Evolutionary conservation across 2,329 filamentous ascomycete genomes (phyloP).

Genomic region (Penicillium sp.): DNA sequence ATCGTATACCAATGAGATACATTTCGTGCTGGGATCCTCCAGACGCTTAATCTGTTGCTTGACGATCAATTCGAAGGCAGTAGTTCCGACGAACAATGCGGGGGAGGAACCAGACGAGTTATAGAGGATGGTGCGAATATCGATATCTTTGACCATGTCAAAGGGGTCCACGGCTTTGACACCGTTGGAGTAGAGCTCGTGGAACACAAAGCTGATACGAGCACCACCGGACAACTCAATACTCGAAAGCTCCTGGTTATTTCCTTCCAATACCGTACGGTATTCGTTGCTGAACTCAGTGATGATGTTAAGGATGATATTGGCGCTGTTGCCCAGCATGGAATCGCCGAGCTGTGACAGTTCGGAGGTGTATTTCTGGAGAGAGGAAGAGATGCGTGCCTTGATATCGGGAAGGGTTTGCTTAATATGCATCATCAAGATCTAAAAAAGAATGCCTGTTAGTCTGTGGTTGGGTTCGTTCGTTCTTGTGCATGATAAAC

Average conservation of each 20-base stretch:
- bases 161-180: constrained; percentile 98
- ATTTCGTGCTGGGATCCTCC: constrained; percentile 96
- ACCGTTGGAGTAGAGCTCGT: constrained; percentile 96
- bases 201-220: constrained; percentile 98
- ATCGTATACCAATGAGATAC: constrained; percentile 95
- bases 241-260: constrained; percentile 94
- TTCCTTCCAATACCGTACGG: constrained; percentile 92
- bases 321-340: constrained; percentile 92
- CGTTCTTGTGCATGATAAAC: not conserved
- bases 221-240: constrained; percentile 93
- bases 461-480: not conserved
- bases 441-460: constrained; percentile 50
- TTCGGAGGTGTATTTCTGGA: constrained; percentile 88
- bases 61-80: constrained; percentile 97
- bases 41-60: constrained; percentile 98
- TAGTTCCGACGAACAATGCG: constrained; percentile 94
- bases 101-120: constrained; percentile 99
- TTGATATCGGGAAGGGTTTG: constrained; percentile 99
- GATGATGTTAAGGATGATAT: constrained; percentile 97
- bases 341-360: constrained; percentile 85
- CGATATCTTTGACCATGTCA: constrained; percentile 94
- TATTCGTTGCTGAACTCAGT: constrained; percentile 99
- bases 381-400: constrained; percentile 87
- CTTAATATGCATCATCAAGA: constrained; percentile 99
- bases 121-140: constrained; percentile 95